These are phyloP conservation scores for Candida vaughaniae DNA, from an alignment of 805 yeast genomes.

Conservation along the genomic window DNA sequence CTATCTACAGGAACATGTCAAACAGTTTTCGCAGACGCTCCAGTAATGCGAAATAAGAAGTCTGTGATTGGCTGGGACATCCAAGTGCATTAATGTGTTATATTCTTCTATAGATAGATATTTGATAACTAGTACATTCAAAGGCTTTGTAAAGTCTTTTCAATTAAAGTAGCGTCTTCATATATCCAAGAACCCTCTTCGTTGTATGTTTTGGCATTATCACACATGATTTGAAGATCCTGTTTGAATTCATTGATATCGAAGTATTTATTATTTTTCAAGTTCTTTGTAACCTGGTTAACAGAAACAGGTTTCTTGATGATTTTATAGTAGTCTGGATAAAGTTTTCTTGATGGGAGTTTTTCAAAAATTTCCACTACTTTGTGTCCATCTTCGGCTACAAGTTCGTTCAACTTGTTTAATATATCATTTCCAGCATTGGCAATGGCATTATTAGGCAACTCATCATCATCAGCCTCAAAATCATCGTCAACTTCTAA, in stretches of 20 bases:
- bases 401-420: constrained; percentile 40
- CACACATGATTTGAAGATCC: constrained; percentile 66
- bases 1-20: no score
- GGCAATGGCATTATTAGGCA: constrained; percentile 17
- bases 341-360: constrained; percentile 69
- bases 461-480: constrained; percentile 14
- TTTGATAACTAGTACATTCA: no score
- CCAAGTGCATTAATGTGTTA: no score
- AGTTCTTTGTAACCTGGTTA: constrained; percentile 49
- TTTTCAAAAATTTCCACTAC: constrained; percentile 51
- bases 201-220: constrained; percentile 72
- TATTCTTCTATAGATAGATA: no score
- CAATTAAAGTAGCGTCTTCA: constrained; percentile 53
- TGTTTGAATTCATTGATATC: constrained; percentile 47
- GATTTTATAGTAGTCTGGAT: constrained; percentile 80
- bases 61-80: constrained; percentile 1
- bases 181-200: constrained; percentile 66
- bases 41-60: background rate
- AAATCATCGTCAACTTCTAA: constrained; percentile 26
- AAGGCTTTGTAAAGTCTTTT: constrained; percentile 34
- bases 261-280: constrained; percentile 37
- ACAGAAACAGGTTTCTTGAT: constrained; percentile 63
- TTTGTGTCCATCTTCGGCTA: constrained; percentile 44
- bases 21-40: no score
- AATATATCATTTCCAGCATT: constrained; percentile 37